phyloP scores from a whole-genome alignment of 192 early-diverging fungal species.

The Backusella liffmaniae region DNA sequence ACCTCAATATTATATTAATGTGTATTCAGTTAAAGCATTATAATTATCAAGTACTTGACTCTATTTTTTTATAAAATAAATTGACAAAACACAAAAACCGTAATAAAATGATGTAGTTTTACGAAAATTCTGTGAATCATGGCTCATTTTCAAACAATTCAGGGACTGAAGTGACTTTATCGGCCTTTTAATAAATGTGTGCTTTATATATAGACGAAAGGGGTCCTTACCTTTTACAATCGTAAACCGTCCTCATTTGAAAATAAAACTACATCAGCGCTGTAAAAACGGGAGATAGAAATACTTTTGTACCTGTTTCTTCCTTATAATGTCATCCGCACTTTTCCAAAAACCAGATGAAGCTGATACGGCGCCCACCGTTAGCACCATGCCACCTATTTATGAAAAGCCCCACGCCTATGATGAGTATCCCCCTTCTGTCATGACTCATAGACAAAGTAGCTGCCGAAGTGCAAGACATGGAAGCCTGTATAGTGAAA shows the following conservation, averaged over 20 bases:
- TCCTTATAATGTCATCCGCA: not conserved
- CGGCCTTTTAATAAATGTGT: not conserved
- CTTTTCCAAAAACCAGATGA: constrained; percentile 23
- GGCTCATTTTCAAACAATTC: not conserved
- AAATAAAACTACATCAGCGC: not conserved
- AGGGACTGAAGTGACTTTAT: not conserved
- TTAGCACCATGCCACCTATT: not conserved
- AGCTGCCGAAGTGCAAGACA: constrained; percentile 4
- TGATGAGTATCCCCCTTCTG: constrained; percentile 14
- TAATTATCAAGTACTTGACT: not conserved
- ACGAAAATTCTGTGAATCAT: not conserved
- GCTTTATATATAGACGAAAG: not conserved
- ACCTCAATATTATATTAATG: not conserved
- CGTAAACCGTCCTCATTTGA: not conserved
- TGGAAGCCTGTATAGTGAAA: not conserved
- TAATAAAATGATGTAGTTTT: not conserved
- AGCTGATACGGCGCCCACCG: not conserved
- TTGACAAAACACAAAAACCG: not conserved
- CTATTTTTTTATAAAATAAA: not conserved
- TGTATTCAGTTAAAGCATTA: not conserved
- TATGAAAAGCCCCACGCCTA: constrained; percentile 35
- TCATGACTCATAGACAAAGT: not conserved
- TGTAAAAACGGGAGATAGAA: not conserved
- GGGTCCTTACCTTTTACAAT: not conserved
- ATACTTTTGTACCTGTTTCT: not conserved